phyloP scores from a whole-genome alignment of 148 eudicot species.

The Cornus kousa region DNA sequence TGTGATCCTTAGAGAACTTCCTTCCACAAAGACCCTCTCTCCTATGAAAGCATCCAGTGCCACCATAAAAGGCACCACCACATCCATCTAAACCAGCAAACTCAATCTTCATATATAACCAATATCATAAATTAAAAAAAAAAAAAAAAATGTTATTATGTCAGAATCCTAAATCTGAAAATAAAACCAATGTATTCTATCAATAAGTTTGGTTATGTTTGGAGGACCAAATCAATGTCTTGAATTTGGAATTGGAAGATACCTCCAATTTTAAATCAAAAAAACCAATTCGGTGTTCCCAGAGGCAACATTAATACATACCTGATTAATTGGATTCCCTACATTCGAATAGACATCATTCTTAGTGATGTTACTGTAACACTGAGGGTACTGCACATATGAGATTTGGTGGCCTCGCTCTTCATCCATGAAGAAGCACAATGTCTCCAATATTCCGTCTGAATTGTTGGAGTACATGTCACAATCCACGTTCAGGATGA shows the following conservation, averaged over 20 bases:
- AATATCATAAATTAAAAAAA: not conserved
- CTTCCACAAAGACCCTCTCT: slow-evolving; percentile 39
- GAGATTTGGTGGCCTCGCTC: slow-evolving; percentile 25
- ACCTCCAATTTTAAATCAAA: no score
- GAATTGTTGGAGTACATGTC: slow-evolving; percentile 49
- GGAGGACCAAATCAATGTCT: no score
- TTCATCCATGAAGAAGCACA: slow-evolving; percentile 48
- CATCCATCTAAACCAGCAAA: slow-evolving; percentile 39
- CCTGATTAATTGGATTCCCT: slow-evolving; percentile 9
- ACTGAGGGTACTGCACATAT: slow-evolving; percentile 41
- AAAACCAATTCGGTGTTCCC: no score
- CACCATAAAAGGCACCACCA: slow-evolving; percentile 33
- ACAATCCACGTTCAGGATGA: slow-evolving; percentile 45
- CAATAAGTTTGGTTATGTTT: no score
- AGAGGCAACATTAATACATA: no score
- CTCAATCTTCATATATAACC: slow-evolving; percentile 32
- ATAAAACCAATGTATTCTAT: no score
- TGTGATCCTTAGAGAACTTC: slow-evolving; percentile 13
- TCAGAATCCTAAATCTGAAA: no score
- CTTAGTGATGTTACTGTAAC: slow-evolving; percentile 25
- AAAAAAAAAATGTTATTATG: no score
- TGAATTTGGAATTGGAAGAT: no score
- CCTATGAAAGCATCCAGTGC: slow-evolving; percentile 49
- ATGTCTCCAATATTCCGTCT: slow-evolving; percentile 33
- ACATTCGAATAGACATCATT: slow-evolving; percentile 30